A percentile compares a stretch with the other conserved stretches of the same genome.
These are phyloP conservation scores for Cyclotella distinguenda DNA, from an alignment of 108 stramenopile species.

Conservation along the genomic window DNA sequence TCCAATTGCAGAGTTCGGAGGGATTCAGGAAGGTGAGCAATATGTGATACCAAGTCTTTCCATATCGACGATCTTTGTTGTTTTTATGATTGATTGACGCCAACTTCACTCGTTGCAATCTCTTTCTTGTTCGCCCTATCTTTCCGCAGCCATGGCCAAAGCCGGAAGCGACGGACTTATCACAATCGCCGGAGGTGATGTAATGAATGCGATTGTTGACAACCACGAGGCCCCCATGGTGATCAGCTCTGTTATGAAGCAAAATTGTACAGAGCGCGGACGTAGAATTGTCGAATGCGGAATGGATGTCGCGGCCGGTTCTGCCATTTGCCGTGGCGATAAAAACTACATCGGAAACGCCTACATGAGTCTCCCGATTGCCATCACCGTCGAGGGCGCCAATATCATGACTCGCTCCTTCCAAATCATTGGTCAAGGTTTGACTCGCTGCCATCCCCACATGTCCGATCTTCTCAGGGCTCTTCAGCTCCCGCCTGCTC, in stretches of 20 bases:
- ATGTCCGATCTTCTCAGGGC: conserved; percentile 91
- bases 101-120: background rate
- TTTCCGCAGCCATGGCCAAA: conserved; percentile 69
- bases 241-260: conserved; percentile 97
- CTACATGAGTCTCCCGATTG: conserved; percentile 97
- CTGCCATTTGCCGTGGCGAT: conserved; percentile 95
- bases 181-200: conserved; percentile 87
- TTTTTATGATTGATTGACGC: background rate
- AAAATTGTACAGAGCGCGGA: conserved; percentile 95
- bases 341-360: conserved; percentile 92
- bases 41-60: no score
- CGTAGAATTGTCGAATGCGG: conserved; percentile 93
- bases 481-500: conserved; percentile 84
- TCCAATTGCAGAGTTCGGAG: conserved; percentile 98
- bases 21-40: conserved; percentile 94
- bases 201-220: conserved; percentile 98
- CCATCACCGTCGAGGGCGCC: conserved; percentile 97
- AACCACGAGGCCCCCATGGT: conserved; percentile 99
- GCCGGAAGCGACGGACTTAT: conserved; percentile 92
- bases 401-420: conserved; percentile 98
- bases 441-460: conserved; percentile 97
- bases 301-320: conserved; percentile 97
- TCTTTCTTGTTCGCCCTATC: background rate
- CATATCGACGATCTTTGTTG: no score
- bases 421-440: conserved; percentile 97